Base-by-base conservation (phyloP, 495 filamentous ascomycete genomes). In the Penicillium paxilli region DNA sequence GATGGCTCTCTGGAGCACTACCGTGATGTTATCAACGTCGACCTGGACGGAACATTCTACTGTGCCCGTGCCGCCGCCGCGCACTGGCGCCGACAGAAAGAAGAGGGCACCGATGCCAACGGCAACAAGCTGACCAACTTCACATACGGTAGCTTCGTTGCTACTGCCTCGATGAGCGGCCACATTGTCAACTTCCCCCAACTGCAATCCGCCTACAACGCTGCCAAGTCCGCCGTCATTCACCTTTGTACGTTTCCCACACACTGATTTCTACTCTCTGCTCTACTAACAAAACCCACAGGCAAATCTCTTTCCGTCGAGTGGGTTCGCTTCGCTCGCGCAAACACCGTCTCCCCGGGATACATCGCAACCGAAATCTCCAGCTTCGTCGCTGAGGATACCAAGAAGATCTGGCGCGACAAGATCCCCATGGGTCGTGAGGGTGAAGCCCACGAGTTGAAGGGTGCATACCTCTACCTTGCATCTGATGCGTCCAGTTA, bases 141-240 rank as follows among this genome's bases (percentile, higher is more conserved):
- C 58, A 81, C 72, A 19, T 74, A 79, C 16, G 90, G 90, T 10
- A 88, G 84, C 69, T 91, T 92, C 66, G 81, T 93, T 64, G 82
- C 86, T 20, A 94, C 90, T 5, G 82, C 90, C 3, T 88, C 83
- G 59, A 93, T 93, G 83, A 87, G 83, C 67, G 90, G 87, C 3
- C 90, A 93, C 68, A 89, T 96, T 59, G 88, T 86, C 62, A 96
- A 96, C 63, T 83, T 92, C 49, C 92, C 92, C 14, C 91, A 96
- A 72, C 64, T 91, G 57, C 92, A 96, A 69, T 80, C 87, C 9
- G 83, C 87, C 17, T 96, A 96, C 69, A 96, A 96, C 60, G 87
- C 89, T 4, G 88, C 89, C 32, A 96, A 96, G 75, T 87, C 90
- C 10, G 92, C 82, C 10, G 82, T 93, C 16, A 87, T 89, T 47